These are phyloP conservation scores for Fusarium acutatum DNA, from an alignment of 2,329 filamentous ascomycete species.

Conservation along the genomic window DNA sequence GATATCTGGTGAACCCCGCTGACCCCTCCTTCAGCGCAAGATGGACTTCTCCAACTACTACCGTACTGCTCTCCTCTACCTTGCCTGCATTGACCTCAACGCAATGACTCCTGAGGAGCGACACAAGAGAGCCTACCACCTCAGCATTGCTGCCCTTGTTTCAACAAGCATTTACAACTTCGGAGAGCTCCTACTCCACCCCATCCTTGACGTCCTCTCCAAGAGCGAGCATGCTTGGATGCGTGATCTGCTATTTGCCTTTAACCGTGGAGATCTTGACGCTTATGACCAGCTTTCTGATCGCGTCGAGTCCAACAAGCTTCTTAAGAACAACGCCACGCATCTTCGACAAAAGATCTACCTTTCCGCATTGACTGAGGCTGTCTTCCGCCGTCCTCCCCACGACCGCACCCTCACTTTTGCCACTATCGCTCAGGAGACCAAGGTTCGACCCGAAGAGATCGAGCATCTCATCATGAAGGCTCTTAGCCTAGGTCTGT, in stretches of 20 bases:
- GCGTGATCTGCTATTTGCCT: slow-evolving; percentile 94
- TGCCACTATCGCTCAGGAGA: slow-evolving; percentile 86
- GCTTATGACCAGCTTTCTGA: slow-evolving; percentile 85
- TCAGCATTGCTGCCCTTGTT: slow-evolving; percentile 90
- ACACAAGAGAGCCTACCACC: slow-evolving; percentile 86
- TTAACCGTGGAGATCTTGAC: slow-evolving; percentile 92
- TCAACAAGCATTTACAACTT: slow-evolving; percentile 99
- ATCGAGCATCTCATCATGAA: slow-evolving; percentile 99
- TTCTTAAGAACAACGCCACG: slow-evolving; percentile 80
- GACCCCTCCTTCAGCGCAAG: slow-evolving; percentile 61
- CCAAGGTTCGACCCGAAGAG: slow-evolving; percentile 88
- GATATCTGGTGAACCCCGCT: slow-evolving; percentile 47
- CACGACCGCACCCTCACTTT: slow-evolving; percentile 97
- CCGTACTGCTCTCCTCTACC: slow-evolving; percentile 95
- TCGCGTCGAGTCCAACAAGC: slow-evolving; percentile 80
- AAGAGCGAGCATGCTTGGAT: slow-evolving; percentile 82
- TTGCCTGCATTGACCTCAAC: slow-evolving; percentile 90
- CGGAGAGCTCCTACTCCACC: slow-evolving; percentile 96
- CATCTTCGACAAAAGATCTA: slow-evolving; percentile 98
- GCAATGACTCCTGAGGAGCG: slow-evolving; percentile 79
- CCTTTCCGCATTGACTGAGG: slow-evolving; percentile 92
- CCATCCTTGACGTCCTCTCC: slow-evolving; percentile 84
- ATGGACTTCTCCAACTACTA: slow-evolving; percentile 97
- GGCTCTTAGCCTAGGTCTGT: slow-evolving; percentile 89
- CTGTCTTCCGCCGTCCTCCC: slow-evolving; percentile 93